These are phyloP conservation scores for Citrus medica DNA, from an alignment of 345 rosid genomes.

Conservation along the genomic window DNA sequence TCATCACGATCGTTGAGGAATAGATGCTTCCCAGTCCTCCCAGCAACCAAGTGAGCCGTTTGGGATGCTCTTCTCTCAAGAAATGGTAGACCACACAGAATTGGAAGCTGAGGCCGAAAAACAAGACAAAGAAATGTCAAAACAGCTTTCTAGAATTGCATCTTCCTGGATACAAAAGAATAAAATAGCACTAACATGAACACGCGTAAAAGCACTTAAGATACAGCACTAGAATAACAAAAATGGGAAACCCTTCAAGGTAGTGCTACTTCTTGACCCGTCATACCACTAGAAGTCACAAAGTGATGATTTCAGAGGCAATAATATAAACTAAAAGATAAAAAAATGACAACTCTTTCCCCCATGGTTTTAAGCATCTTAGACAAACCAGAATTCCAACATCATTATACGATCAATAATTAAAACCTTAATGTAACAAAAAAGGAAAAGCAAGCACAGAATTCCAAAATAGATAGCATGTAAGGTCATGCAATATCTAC, in stretches of 20 bases:
- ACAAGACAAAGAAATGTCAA: background rate
- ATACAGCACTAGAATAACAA: background rate
- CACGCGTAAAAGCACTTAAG: background rate
- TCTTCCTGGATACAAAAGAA: background rate
- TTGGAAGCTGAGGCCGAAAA: conserved; percentile 56
- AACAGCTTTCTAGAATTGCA: background rate
- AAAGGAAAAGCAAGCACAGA: background rate
- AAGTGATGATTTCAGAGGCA: background rate
- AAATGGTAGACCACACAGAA: conserved; percentile 88
- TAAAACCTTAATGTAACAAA: background rate
- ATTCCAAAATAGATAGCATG: background rate
- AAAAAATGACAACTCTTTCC: background rate
- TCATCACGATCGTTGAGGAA: conserved; percentile 78
- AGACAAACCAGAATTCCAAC: background rate
- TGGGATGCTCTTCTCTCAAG: conserved; percentile 85
- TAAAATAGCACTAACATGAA: background rate
- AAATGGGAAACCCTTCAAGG: background rate
- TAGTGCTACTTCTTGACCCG: background rate
- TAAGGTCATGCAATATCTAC: conserved; percentile 31
- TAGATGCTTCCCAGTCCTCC: conserved; percentile 89
- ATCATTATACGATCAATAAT: background rate
- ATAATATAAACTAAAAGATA: background rate
- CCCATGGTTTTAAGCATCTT: background rate
- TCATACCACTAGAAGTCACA: background rate
- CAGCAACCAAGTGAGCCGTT: conserved; percentile 82